Evolutionary conservation across 768 basidiomycete species (phyloP).

Genomic region (Russula lepida): DNA sequence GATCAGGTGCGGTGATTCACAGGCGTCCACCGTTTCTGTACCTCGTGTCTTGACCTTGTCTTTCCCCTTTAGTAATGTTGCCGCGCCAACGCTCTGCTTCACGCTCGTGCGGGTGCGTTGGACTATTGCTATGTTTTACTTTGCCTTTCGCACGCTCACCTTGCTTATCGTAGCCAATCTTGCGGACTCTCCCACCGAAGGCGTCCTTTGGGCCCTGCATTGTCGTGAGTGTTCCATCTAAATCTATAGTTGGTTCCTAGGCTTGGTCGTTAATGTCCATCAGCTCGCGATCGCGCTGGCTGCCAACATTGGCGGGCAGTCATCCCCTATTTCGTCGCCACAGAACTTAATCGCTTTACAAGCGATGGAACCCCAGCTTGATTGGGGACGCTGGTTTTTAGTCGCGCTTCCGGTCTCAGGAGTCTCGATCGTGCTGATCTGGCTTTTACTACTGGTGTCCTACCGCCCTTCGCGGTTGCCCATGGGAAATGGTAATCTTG

Average conservation of each 20-base stretch:
- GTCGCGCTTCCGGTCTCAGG: conserved; percentile 88
- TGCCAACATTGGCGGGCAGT: conserved; percentile 95
- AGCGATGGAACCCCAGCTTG: conserved; percentile 77
- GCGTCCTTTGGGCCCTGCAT: conserved; percentile 84
- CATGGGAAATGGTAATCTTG: conserved; percentile 67
- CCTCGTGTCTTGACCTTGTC: background rate
- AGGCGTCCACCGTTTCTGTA: background rate
- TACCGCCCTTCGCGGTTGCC: conserved; percentile 70
- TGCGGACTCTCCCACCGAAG: conserved; percentile 80
- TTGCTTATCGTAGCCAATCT: conserved; percentile 60
- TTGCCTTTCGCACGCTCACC: conserved; percentile 13
- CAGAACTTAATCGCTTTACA: conserved; percentile 91
- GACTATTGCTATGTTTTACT: background rate
- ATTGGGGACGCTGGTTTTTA: conserved; percentile 91
- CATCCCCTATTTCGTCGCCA: conserved; percentile 94
- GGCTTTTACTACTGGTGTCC: conserved; percentile 77
- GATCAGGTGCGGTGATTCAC: conserved; percentile 59
- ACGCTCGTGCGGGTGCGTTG: conserved; percentile 79
- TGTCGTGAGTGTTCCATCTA: conserved; percentile 53
- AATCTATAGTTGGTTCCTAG: background rate
- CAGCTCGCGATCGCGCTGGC: conserved; percentile 96
- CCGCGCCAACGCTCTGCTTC: conserved; percentile 95
- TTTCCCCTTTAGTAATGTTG: conserved; percentile 67
- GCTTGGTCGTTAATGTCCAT: background rate
- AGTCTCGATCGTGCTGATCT: conserved; percentile 82